phyloP scores from a whole-genome alignment of 2,329 filamentous ascomycete species.

The Penicillium sp. region DNA sequence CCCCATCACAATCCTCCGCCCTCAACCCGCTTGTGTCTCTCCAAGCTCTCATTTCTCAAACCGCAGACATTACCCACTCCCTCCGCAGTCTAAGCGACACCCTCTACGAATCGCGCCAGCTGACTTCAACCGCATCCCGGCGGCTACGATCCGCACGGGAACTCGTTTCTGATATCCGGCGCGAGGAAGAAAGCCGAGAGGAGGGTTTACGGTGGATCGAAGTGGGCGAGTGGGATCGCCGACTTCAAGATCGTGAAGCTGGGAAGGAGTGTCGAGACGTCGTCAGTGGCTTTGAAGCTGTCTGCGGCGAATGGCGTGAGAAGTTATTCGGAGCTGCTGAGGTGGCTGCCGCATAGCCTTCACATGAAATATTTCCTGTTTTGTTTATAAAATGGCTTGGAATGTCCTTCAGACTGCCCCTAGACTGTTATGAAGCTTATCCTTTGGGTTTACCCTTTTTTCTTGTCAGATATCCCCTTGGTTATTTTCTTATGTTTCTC shows the following conservation, averaged over 20 bases:
- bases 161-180: constrained; percentile 79
- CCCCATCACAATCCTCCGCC: constrained; percentile 30
- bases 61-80: constrained; percentile 72
- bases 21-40: constrained; percentile 63
- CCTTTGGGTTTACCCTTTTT: neutral
- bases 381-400: neutral
- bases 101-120: constrained; percentile 90
- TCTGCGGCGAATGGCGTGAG: constrained; percentile 81
- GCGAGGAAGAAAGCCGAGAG: constrained; percentile 79
- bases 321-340: constrained; percentile 61
- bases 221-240: constrained; percentile 78
- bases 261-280: constrained; percentile 83
- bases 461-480: constrained; percentile 20
- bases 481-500: constrained; percentile 5
- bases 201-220: constrained; percentile 81
- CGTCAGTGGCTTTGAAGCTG: constrained; percentile 86
- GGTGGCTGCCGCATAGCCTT: constrained; percentile 31
- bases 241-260: constrained; percentile 75
- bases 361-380: constrained; percentile 1
- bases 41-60: constrained; percentile 68
- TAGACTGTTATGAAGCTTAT: constrained; percentile 16
- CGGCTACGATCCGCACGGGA: constrained; percentile 80
- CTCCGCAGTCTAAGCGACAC: constrained; percentile 87
- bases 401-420: neutral
- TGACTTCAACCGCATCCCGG: constrained; percentile 76